These are phyloP conservation scores for Rhodamnia argentea DNA, from an alignment of 345 rosid genomes.

Conservation along the genomic window DNA sequence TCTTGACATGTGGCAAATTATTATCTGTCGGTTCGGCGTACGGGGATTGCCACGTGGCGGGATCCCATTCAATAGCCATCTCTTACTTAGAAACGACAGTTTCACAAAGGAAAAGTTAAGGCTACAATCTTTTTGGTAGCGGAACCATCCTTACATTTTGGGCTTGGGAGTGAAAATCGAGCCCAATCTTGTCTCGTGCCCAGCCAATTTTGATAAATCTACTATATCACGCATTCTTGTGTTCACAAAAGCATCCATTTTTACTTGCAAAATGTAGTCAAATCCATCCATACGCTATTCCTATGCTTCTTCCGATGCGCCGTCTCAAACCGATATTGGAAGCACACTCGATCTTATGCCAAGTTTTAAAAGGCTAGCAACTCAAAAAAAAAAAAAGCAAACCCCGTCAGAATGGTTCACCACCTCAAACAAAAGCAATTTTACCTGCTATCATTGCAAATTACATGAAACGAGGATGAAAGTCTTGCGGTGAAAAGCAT, in stretches of 20 bases:
- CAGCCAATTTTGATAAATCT: background rate
- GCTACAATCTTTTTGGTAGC: background rate
- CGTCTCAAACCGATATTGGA: background rate
- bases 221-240: background rate
- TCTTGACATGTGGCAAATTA: background rate
- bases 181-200: background rate
- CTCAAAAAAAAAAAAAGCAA: background rate
- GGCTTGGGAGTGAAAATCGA: background rate
- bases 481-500: background rate
- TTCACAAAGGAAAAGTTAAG: background rate
- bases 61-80: background rate
- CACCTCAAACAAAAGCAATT: background rate
- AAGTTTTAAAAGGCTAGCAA: background rate
- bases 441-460: background rate
- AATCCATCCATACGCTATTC: background rate
- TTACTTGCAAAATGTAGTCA: background rate
- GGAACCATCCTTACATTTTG: background rate
- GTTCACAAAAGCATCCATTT: background rate
- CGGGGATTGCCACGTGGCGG: background rate
- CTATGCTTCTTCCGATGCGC: background rate
- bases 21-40: background rate
- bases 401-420: background rate
- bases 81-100: background rate
- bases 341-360: background rate
- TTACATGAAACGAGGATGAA: background rate